These are phyloP conservation scores for Pseudozyma hubeiensis DNA, from an alignment of 1,284 basidiomycete species.

Conservation along the genomic window DNA sequence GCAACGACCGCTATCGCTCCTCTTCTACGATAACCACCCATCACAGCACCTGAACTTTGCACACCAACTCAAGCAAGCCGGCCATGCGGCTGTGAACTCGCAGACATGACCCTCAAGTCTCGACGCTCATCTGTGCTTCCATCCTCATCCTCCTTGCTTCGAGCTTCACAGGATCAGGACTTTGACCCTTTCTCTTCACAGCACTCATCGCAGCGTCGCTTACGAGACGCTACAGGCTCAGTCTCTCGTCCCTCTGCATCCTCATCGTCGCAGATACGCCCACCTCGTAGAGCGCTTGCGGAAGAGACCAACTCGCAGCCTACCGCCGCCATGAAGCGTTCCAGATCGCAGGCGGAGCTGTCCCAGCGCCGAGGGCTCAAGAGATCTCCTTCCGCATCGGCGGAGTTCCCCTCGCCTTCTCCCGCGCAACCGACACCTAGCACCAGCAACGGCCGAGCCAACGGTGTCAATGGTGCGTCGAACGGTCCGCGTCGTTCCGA, in stretches of 20 bases:
- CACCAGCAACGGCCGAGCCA: constrained; percentile 8
- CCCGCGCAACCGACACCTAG: constrained; percentile 3
- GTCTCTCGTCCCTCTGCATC: not conserved
- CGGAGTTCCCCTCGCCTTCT: constrained; percentile 8
- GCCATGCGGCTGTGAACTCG: constrained; percentile 15
- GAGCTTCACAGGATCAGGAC: constrained; percentile 37
- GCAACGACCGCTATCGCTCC: too few species aligned
- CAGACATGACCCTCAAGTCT: constrained; percentile 19
- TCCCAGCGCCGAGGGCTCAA: constrained; percentile 25
- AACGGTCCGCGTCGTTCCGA: not conserved
- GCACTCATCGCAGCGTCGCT: constrained; percentile 10
- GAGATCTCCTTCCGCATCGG: constrained; percentile 18
- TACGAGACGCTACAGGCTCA: not conserved
- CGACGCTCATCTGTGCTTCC: constrained; percentile 12
- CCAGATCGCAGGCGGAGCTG: constrained; percentile 14
- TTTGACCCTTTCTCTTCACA: constrained; percentile 29
- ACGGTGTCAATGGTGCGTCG: constrained; percentile 7
- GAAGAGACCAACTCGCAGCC: constrained; percentile 25
- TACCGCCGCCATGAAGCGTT: constrained; percentile 17
- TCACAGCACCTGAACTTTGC: not conserved
- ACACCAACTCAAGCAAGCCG: not conserved
- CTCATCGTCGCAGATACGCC: not conserved
- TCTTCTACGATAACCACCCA: not conserved
- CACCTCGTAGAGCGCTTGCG: constrained; percentile 13
- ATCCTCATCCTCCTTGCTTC: constrained; percentile 11